Percentiles rank a stretch among this genome's conserved stretches.
Evolutionary conservation across 345 rosid genomes (phyloP).

Genomic region (Populus tremula): DNA sequence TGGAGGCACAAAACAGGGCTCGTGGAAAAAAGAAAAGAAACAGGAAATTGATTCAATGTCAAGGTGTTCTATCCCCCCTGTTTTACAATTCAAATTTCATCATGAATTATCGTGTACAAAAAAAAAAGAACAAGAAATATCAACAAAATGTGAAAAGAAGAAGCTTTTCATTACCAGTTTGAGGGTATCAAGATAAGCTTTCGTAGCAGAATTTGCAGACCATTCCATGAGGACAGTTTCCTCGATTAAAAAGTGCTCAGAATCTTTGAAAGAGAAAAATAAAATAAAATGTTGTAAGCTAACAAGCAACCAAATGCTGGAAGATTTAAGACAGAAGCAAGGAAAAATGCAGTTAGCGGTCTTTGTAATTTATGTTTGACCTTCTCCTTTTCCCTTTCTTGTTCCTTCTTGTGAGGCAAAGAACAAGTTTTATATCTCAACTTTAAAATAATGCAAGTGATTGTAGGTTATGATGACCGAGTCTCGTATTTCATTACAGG

Average conservation of each 20-base stretch:
- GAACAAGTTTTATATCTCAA: not conserved
- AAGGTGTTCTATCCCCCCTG: too few species aligned
- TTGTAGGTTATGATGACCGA: not conserved
- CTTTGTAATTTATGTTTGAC: not conserved
- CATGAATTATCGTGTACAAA: too few species aligned
- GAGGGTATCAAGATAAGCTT: constrained; percentile 44
- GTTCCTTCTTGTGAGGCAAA: constrained; percentile 1
- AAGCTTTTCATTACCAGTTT: constrained; percentile 25
- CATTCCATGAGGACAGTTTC: constrained; percentile 29
- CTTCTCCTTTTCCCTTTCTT: not conserved
- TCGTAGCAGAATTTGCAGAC: constrained; percentile 44
- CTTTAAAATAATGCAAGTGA: not conserved
- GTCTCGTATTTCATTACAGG: not conserved
- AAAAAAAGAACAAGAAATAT: not conserved
- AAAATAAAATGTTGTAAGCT: too few species aligned
- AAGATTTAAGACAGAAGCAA: too few species aligned
- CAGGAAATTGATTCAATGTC: too few species aligned
- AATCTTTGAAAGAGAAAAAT: not conserved
- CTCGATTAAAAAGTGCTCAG: not conserved
- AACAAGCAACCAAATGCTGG: too few species aligned
- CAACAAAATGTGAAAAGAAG: not conserved
- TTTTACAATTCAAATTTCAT: too few species aligned
- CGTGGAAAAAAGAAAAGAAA: too few species aligned
- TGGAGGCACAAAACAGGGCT: too few species aligned
- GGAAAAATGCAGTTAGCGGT: not conserved